Evolutionary conservation across 2,329 filamentous ascomycete genomes (phyloP).

Genomic region (Colletotrichum lentis): DNA sequence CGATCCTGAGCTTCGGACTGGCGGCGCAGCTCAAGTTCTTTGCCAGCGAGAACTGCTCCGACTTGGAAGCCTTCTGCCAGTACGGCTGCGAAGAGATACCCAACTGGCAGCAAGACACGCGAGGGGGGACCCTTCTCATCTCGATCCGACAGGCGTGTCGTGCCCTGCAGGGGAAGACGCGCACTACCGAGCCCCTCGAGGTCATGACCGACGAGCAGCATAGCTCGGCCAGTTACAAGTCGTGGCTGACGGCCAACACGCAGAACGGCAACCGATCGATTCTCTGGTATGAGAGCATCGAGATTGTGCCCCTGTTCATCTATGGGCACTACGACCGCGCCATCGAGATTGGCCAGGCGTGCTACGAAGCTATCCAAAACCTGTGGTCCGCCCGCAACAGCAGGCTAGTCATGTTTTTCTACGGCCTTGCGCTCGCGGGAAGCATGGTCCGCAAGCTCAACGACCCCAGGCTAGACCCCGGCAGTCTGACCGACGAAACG

Average conservation of each 20-base stretch:
- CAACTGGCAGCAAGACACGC: constrained; percentile 74
- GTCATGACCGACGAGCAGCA: constrained; percentile 76
- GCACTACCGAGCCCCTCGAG: constrained; percentile 55
- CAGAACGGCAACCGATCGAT: constrained; percentile 70
- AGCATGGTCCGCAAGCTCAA: constrained; percentile 59
- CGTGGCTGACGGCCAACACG: constrained; percentile 61
- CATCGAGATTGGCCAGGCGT: constrained; percentile 63
- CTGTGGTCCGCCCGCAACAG: constrained; percentile 69
- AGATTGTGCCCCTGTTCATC: constrained; percentile 68
- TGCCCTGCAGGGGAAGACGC: constrained; percentile 79
- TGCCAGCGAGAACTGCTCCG: constrained; percentile 71
- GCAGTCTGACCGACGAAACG: constrained; percentile 54
- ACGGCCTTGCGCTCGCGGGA: constrained; percentile 65
- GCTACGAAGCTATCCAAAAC: constrained; percentile 56
- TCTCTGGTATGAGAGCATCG: constrained; percentile 73
- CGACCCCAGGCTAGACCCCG: constrained; percentile 55
- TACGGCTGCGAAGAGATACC: constrained; percentile 78
- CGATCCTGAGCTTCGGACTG: constrained; percentile 75
- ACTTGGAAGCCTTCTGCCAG: constrained; percentile 74
- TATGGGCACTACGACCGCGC: constrained; percentile 70
- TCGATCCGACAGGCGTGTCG: constrained; percentile 71
- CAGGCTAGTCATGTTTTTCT: constrained; percentile 65
- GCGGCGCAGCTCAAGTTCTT: constrained; percentile 73
- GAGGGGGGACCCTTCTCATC: constrained; percentile 75
- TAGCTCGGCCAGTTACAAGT: constrained; percentile 65